Conservation (phyloP, 2,329 filamentous ascomycete genomes). For the Monilinia fructicola region DNA sequence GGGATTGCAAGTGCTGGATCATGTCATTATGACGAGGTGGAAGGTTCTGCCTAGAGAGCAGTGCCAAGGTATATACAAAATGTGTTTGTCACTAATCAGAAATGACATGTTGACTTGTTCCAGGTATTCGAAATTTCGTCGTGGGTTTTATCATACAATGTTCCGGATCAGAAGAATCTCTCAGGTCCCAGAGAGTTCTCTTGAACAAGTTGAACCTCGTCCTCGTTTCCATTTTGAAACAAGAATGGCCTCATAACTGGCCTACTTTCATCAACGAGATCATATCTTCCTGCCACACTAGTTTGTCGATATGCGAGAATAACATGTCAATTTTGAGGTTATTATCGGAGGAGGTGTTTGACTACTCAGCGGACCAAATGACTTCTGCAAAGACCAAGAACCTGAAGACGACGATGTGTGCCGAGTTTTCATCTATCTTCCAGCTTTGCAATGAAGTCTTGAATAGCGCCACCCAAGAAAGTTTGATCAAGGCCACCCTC, state of each 20-base stretch:
- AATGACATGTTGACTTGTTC: slow-evolving; percentile 31
- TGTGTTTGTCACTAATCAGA: neutral
- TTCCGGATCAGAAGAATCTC: slow-evolving; percentile 83
- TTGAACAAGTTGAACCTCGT: slow-evolving; percentile 98
- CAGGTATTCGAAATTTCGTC: slow-evolving; percentile 98
- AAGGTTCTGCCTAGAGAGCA: slow-evolving; percentile 95
- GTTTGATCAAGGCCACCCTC: slow-evolving; percentile 91
- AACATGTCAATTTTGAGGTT: slow-evolving; percentile 98
- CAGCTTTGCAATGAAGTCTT: slow-evolving; percentile 95
- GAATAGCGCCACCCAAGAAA: slow-evolving; percentile 82
- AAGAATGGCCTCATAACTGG: slow-evolving; percentile 99
- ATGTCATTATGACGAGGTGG: slow-evolving; percentile 98
- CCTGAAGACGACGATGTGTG: slow-evolving; percentile 97
- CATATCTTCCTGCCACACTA: slow-evolving; percentile 91
- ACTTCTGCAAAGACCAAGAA: slow-evolving; percentile 97
- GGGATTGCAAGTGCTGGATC: slow-evolving; percentile 93
- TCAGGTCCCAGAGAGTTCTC: slow-evolving; percentile 81
- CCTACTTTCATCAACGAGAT: slow-evolving; percentile 99
- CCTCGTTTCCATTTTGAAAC: slow-evolving; percentile 94
- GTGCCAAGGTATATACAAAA: slow-evolving; percentile 67
- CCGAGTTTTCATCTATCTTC: slow-evolving; percentile 98
- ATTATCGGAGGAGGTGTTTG: slow-evolving; percentile 96
- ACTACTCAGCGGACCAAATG: slow-evolving; percentile 98
- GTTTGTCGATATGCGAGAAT: slow-evolving; percentile 97
- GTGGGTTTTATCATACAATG: slow-evolving; percentile 97